phyloP scores from a whole-genome alignment of 164 flowering plant genomes.

The Echeveria elegans region DNA sequence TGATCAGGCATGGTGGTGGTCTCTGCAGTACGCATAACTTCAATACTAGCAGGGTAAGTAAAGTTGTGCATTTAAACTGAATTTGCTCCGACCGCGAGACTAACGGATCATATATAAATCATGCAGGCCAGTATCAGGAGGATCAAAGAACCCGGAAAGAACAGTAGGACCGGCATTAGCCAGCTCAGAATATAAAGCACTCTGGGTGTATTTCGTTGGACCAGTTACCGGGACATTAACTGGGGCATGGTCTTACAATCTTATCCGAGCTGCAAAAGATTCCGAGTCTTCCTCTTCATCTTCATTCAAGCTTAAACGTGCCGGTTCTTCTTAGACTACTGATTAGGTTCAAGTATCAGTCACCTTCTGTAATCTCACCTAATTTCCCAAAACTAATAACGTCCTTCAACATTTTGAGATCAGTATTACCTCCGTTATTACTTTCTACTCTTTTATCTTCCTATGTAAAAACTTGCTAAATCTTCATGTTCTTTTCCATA shows the following conservation, averaged over 20 bases:
- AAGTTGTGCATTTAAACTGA: background rate
- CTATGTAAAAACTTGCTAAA: too few relatives aligned
- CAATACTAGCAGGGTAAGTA: constrained; percentile 78
- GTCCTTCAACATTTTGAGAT: too few relatives aligned
- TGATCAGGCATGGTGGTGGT: constrained; percentile 71
- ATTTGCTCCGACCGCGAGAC: background rate
- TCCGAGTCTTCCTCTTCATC: constrained; percentile 23
- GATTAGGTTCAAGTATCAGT: too few relatives aligned
- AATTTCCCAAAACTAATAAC: too few relatives aligned
- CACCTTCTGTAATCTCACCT: too few relatives aligned
- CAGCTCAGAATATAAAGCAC: constrained; percentile 38
- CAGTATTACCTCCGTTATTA: too few relatives aligned
- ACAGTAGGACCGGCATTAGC: constrained; percentile 78
- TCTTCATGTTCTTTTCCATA: too few relatives aligned
- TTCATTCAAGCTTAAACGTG: constrained; percentile 27
- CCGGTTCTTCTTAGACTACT: background rate
- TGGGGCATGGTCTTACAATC: constrained; percentile 58
- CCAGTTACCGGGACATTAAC: constrained; percentile 52
- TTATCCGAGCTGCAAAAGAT: constrained; percentile 35
- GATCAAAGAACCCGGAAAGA: constrained; percentile 91
- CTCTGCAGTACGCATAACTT: constrained; percentile 73
- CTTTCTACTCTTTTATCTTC: too few relatives aligned
- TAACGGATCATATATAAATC: constrained; percentile 16
- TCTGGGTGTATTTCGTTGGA: constrained; percentile 73
- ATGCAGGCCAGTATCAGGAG: constrained; percentile 75